Evolutionary conservation across 495 filamentous ascomycete species (phyloP), one percentile per base, ranked within the genome.

Genomic region (Tuber magnatum): DNA sequence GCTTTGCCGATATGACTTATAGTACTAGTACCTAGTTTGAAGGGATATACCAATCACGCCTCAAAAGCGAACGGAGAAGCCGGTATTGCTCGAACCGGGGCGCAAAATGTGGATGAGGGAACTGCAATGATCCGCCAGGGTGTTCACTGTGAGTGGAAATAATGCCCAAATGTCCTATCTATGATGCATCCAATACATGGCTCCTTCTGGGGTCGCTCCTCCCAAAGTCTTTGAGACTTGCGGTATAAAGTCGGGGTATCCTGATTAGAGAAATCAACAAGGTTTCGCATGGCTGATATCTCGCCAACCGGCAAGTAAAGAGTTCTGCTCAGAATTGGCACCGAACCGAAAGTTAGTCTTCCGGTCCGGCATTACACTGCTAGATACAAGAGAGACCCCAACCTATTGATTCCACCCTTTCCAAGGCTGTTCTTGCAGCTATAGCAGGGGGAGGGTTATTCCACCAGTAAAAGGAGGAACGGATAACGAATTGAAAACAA

Each of bases 381-480:
- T 35, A 61, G 56, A 28, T 35, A 65, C 28, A 61, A 61, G 16
- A 35, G 56, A 65, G 28, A 35, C 28, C 5, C 56, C 6, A 35
- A 20, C 28, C 35, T 35, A 65, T 65, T 20, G 56, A 35, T 65
- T 35, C 56, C 56, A 32, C 56, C 28, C 28, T 65, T 16, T 35
- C 28, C 5, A 32, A 20, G 56, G 14, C 28, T 35, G 56, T 20
- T 65, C 12, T 35, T 35, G 56, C 28, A 65, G 28, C 16, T 14
- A 20, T 35, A 65, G 28, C 28, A 44, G 61, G 43, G 38, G 44
- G 46, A 40, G n/a, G 38, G 42, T 70, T 80, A 72, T 80, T 73
- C 65, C 80, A 80, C 73, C 73, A 71, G 51, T 44, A 68, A 70
- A 70, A 39, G 48, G 43, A 35, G 38, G 39, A 38, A 72, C 24